These are phyloP conservation scores for Globisporangium irregulare DNA, from an alignment of 352 stramenopile species.

Conservation along the genomic window DNA sequence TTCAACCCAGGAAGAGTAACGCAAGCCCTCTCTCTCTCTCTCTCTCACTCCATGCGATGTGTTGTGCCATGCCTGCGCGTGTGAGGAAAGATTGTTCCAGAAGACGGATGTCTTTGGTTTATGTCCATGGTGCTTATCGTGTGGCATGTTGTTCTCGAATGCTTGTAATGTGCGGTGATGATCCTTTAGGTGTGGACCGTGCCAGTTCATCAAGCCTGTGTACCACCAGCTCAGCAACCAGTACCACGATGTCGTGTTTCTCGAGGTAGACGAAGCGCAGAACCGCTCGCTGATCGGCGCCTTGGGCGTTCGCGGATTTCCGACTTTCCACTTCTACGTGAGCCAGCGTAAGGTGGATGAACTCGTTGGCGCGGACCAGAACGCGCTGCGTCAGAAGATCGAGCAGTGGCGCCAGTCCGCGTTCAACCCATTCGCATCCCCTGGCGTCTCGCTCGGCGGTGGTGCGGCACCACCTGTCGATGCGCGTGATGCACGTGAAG, in stretches of 20 bases:
- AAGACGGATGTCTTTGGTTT: not conserved
- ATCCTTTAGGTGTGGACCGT: constrained; percentile 60
- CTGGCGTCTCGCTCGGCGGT: constrained; percentile 60
- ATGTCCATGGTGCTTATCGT: not conserved
- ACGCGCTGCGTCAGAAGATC: constrained; percentile 82
- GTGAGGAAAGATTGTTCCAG: not conserved
- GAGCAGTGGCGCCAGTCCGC: constrained; percentile 84
- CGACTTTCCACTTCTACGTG: constrained; percentile 92
- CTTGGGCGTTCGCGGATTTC: constrained; percentile 81
- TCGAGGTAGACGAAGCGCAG: constrained; percentile 81
- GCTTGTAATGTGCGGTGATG: not conserved
- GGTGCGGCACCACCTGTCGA: constrained; percentile 28
- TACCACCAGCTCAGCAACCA: constrained; percentile 78
- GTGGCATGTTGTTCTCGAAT: constrained; percentile 1
- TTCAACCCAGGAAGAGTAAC: not conserved
- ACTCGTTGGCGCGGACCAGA: constrained; percentile 81
- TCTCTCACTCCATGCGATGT: not conserved
- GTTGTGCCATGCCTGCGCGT: not conserved
- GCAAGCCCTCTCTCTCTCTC: not conserved
- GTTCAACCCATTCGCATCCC: constrained; percentile 83
- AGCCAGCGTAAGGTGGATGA: constrained; percentile 87
- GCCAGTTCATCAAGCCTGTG: constrained; percentile 85
- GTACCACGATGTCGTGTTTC: constrained; percentile 87
- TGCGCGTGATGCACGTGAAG: constrained; percentile 76
- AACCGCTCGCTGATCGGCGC: constrained; percentile 81